These are phyloP conservation scores for Hypoxylon sp. DNA, from an alignment of 2,329 filamentous ascomycete genomes.

Conservation along the genomic window DNA sequence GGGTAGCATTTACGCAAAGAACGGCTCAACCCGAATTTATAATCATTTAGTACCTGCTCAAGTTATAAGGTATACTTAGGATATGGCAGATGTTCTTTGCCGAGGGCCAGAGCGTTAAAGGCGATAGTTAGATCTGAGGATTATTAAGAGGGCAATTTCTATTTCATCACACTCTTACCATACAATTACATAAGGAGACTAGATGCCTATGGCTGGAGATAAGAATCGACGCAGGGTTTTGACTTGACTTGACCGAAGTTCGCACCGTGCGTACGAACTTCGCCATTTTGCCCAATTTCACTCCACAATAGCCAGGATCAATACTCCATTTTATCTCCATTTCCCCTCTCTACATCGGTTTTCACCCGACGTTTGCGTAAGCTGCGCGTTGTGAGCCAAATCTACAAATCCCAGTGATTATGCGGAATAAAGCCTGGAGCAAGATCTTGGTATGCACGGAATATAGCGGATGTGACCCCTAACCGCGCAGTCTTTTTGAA, in stretches of 20 bases:
- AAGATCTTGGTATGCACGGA: slow-evolving; percentile 27
- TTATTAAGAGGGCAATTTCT: slow-evolving; percentile 7
- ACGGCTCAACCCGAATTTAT: slow-evolving; percentile 25
- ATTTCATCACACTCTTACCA: slow-evolving; percentile 9
- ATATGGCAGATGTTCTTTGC: slow-evolving; percentile 7
- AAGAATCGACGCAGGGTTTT: not conserved
- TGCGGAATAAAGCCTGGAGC: slow-evolving; percentile 21
- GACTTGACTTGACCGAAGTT: slow-evolving; percentile 3
- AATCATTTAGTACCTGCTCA: too few species aligned
- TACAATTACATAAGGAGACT: not conserved
- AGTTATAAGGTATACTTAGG: slow-evolving; percentile 5
- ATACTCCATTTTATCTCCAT: slow-evolving; percentile 8
- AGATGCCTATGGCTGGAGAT: slow-evolving; percentile 2
- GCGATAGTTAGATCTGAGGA: slow-evolving; percentile 14
- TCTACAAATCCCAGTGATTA: slow-evolving; percentile 9
- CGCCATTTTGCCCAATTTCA: slow-evolving; percentile 15
- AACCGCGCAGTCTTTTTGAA: slow-evolving; percentile 14
- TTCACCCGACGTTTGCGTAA: slow-evolving; percentile 12
- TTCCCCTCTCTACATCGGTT: slow-evolving; percentile 13
- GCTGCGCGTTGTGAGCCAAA: slow-evolving; percentile 4
- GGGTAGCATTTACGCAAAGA: slow-evolving; percentile 33
- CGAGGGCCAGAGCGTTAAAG: not conserved
- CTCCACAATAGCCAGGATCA: slow-evolving; percentile 22
- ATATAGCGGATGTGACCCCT: slow-evolving; percentile 9
- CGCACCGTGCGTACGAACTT: slow-evolving; percentile 6